phyloP scores from a whole-genome alignment of 352 stramenopile species.

The Globisporangium acanthophoron region DNA sequence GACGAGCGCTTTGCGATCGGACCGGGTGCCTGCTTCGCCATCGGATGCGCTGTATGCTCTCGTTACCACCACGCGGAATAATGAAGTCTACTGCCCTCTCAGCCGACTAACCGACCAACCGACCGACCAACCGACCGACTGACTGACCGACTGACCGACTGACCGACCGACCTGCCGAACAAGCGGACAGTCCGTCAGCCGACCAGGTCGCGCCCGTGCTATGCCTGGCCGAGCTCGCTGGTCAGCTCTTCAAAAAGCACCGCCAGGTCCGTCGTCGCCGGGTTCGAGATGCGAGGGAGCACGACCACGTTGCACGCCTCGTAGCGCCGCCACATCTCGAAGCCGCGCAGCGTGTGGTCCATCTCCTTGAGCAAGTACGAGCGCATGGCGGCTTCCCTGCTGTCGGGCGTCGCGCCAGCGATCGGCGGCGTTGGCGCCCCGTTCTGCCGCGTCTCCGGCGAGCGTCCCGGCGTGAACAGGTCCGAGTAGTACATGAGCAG shows the following conservation, averaged over 20 bases:
- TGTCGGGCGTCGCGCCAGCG: slow-evolving; percentile 36
- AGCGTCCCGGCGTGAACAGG: slow-evolving; percentile 68
- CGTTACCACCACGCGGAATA: not conserved
- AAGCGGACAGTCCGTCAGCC: not conserved
- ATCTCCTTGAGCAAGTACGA: slow-evolving; percentile 78
- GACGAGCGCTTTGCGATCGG: no score
- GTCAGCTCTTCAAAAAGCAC: slow-evolving; percentile 74
- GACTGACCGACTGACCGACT: no score
- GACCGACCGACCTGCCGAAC: no score
- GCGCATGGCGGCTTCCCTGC: slow-evolving; percentile 59
- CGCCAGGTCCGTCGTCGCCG: slow-evolving; percentile 52
- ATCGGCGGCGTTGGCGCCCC: slow-evolving; percentile 64
- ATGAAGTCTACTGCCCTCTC: slow-evolving; percentile 1
- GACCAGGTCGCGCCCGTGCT: slow-evolving; percentile 1
- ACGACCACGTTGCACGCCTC: slow-evolving; percentile 64
- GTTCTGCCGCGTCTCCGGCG: slow-evolving; percentile 65
- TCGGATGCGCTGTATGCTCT: not conserved
- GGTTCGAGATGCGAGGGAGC: slow-evolving; percentile 71
- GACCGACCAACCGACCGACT: no score
- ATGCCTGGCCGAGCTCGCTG: slow-evolving; percentile 38
- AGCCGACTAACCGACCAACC: no score
- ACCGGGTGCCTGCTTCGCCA: not conserved
- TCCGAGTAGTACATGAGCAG: slow-evolving; percentile 78
- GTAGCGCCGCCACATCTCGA: slow-evolving; percentile 85
- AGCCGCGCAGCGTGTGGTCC: slow-evolving; percentile 79